These are phyloP conservation scores for Liriodendron chinense DNA, from an alignment of 164 flowering plant genomes.

Conservation along the genomic window DNA sequence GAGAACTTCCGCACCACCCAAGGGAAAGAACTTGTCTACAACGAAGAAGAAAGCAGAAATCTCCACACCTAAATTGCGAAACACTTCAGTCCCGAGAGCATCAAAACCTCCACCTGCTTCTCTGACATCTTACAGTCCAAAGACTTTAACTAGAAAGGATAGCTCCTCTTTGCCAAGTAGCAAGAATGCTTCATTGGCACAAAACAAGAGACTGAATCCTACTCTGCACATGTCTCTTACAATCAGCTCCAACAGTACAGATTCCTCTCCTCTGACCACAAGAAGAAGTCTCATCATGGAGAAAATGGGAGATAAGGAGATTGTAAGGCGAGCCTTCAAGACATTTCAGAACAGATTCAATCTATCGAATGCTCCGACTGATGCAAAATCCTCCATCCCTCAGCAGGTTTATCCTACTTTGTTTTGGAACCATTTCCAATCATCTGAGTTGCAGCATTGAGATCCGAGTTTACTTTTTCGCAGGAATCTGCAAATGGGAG, in stretches of 20 bases:
- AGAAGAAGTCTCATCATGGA: slow-evolving; percentile 78
- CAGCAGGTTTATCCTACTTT: slow-evolving; percentile 42
- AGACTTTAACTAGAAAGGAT: slow-evolving; percentile 33
- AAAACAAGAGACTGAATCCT: slow-evolving; percentile 37
- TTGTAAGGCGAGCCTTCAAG: slow-evolving; percentile 82
- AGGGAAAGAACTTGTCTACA: slow-evolving; percentile 26
- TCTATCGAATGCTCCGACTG: slow-evolving; percentile 30
- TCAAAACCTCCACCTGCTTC: slow-evolving; percentile 32
- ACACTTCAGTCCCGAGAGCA: slow-evolving; percentile 23
- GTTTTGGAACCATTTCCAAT: neutral
- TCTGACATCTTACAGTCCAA: slow-evolving; percentile 19
- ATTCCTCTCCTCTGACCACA: slow-evolving; percentile 29
- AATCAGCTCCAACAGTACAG: slow-evolving; percentile 35
- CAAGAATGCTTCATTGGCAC: slow-evolving; percentile 23
- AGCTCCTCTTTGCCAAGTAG: slow-evolving; percentile 27
- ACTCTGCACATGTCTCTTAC: slow-evolving; percentile 57
- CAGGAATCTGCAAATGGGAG: slow-evolving; percentile 40
- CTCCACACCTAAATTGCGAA: slow-evolving; percentile 25
- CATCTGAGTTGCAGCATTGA: neutral
- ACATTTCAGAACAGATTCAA: slow-evolving; percentile 53
- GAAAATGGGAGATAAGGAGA: slow-evolving; percentile 89
- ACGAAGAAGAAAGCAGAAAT: slow-evolving; percentile 36
- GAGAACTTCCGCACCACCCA: slow-evolving; percentile 27
- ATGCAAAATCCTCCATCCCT: slow-evolving; percentile 23
- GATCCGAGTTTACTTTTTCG: neutral